phyloP scores from a whole-genome alignment of 768 basidiomycete genomes.

The Galerina marginata region DNA sequence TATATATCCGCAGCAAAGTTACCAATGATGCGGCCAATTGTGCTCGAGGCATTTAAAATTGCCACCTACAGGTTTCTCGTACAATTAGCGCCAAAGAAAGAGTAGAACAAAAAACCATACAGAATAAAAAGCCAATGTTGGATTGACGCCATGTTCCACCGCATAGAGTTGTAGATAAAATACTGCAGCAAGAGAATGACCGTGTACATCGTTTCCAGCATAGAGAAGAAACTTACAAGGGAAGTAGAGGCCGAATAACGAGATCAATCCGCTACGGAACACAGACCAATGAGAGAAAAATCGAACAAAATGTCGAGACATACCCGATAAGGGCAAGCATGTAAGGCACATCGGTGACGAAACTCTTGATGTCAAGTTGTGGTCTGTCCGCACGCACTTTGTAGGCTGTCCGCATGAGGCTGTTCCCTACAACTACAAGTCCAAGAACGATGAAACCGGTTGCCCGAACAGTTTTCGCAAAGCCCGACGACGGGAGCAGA shows the following conservation, averaged over 20 bases:
- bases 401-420: no score
- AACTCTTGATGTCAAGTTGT: constrained; percentile 25
- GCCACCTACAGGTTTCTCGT: constrained; percentile 40
- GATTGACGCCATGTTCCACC: constrained; percentile 46
- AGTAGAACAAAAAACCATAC: no score
- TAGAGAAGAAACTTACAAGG: constrained; percentile 40
- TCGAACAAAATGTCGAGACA: no score
- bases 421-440: no score
- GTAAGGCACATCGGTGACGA: constrained; percentile 35
- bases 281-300: no score
- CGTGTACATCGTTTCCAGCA: not conserved
- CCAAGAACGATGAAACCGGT: constrained; percentile 31
- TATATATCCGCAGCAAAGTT: constrained; percentile 37
- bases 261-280: no score
- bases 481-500: constrained; percentile 30
- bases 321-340: constrained; percentile 27
- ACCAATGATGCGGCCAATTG: constrained; percentile 35
- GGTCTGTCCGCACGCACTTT: no score
- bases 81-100: no score
- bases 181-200: constrained; percentile 40
- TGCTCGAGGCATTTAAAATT: constrained; percentile 36
- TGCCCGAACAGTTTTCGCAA: constrained; percentile 29
- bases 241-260: constrained; percentile 21
- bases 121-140: constrained; percentile 52
- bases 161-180: constrained; percentile 58